Evolutionary conservation across 495 filamentous ascomycete species (phyloP), one percentile per base, ranked within the genome.

Genomic region (Barbatosphaeria neglecta): DNA sequence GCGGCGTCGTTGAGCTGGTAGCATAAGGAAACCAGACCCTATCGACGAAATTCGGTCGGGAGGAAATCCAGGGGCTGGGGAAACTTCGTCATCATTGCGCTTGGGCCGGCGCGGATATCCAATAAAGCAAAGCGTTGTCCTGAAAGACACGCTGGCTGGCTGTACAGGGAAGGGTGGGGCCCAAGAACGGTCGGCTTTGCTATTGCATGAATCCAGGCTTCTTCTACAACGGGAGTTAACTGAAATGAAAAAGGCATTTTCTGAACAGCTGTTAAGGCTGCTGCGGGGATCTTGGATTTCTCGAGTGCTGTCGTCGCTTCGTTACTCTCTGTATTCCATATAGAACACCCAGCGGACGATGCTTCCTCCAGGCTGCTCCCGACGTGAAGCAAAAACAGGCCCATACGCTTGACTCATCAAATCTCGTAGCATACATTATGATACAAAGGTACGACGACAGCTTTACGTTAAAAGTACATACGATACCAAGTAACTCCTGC

Each of bases 1-100:
- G 89, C 66, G 88, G 89, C 65, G 79, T 93, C 58, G 76, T 92
- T 52, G 86, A 95, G 74, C 71, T 95, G 62, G 87, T 95, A 56
- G 87, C 87, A 69, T 95, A 84, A 78, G 68, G 22, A 27, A 20
- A 18, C 18, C n/a, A n/a, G 31, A n/a, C 16, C 31, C 15, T 31
- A 31, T n/a, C 7, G 31, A 35, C 31, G 31, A n/a, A n/a, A n/a
- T n/a, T n/a, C n/a, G n/a, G n/a, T n/a, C n/a, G n/a, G n/a, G n/a
- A n/a, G n/a, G n/a, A n/a, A n/a, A 33, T 25, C 27, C 2, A 24
- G 43, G 25, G 25, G 25, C 13, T 35, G 31, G 31, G 31, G 31
- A 35, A 35, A 15, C 43, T 33, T 33, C n/a, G 37, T 48, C 35
- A 44, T n/a, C 37, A 44, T n/a, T 25, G 22, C 22, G 22, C 23